Percentiles rank a stretch among this genome's conserved stretches.
phyloP scores from a whole-genome alignment of 805 yeast genomes.

The Metschnikowia gruessii region DNA sequence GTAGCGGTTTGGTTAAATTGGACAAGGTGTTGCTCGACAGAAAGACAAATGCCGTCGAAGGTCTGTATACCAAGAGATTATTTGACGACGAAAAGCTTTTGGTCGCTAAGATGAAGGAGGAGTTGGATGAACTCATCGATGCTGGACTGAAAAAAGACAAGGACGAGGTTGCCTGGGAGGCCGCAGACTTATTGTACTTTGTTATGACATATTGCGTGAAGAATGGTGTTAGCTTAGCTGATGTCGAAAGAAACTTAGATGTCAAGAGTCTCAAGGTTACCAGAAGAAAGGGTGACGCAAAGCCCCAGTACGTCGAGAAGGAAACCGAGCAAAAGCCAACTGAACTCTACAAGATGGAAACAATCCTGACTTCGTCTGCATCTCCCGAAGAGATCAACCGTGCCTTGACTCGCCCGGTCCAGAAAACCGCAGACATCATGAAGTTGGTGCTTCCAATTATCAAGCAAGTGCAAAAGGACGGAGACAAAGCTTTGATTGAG shows the following conservation, averaged over 20 bases:
- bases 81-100: constrained; percentile 75
- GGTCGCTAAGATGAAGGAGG: constrained; percentile 88
- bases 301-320: constrained; percentile 56
- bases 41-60: constrained; percentile 70
- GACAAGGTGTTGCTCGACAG: constrained; percentile 67
- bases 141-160: constrained; percentile 48
- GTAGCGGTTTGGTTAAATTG: constrained; percentile 63
- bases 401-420: constrained; percentile 91
- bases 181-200: constrained; percentile 79
- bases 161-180: constrained; percentile 85
- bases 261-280: constrained; percentile 82
- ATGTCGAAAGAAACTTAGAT: constrained; percentile 81
- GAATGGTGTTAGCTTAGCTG: constrained; percentile 74
- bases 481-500: constrained; percentile 87
- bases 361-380: constrained; percentile 39
- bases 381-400: constrained; percentile 45
- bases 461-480: constrained; percentile 67
- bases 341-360: constrained; percentile 45
- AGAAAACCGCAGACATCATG: constrained; percentile 90
- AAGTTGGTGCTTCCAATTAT: constrained; percentile 88
- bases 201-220: constrained; percentile 54
- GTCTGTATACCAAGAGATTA: constrained; percentile 90
- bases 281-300: constrained; percentile 95
- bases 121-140: constrained; percentile 91
- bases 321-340: constrained; percentile 10